Evolutionary conservation across 768 basidiomycete genomes (phyloP), one percentile per base, ranked within the genome.

Genomic region (Mycena galericulata): DNA sequence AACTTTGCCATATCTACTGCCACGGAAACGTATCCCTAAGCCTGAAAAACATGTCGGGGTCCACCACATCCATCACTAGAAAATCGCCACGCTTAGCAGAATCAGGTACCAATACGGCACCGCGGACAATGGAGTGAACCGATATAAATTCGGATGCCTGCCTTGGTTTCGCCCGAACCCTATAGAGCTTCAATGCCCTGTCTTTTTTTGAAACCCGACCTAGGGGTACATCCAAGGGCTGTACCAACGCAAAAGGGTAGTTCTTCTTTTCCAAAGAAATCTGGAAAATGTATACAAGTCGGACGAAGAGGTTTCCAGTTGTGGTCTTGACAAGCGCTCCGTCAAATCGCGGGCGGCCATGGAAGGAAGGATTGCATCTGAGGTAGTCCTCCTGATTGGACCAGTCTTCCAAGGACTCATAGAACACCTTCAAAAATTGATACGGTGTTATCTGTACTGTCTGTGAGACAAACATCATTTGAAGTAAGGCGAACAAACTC

Each of bases 271-370:
- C 65, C 24, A 77, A 30, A 1, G 14, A 18, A 26, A 69, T 73
- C 0, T 55, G 60, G 32, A 78, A 79, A 5, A 79, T 22, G 24
- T 70, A 49, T 2, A 73, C 26, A 0, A 78, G 62, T 15, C 30
- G 41, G 2, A 64, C 66, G 18, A 79, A 78, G 12, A 76, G 63
- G 12, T 34, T 26, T 5, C 63, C 51, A 12, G 22, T 38, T 0
- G 46, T n/a, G 1, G 65, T 65, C 8, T 74, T 49, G 18, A 77
- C 56, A 8, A 81, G 38, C 0, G 73, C 67, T 3, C 45, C 62
- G 34, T 78, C 74, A 27, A 64, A 75, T 3, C 63, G 38, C 3
- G 34, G 43, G 7, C 10, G 7, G 0, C 34, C 32, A 22, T 51
- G 53, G 50, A 77, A 77, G 0, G 4, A 26, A 0, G 75, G 71